Evolutionary conservation across 768 basidiomycete genomes (phyloP).

Genomic region (Psilocybe tampanensis): DNA sequence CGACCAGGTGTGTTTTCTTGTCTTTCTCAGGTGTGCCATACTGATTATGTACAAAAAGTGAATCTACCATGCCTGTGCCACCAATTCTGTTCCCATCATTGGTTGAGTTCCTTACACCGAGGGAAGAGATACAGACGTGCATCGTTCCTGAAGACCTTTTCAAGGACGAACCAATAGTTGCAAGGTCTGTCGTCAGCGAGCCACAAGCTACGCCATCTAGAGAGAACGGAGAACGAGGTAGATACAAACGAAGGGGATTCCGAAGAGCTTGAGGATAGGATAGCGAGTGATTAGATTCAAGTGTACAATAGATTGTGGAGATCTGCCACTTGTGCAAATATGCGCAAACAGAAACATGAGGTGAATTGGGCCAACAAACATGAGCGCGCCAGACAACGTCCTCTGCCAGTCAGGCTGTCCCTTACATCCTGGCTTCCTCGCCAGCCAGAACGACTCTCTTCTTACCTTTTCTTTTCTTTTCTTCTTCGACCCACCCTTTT

Average conservation of each 20-base stretch:
- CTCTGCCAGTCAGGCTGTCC: slow-evolving; percentile 19
- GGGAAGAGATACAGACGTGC: slow-evolving; percentile 32
- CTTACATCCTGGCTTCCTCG: slow-evolving; percentile 15
- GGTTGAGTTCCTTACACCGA: background rate
- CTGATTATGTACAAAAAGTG: background rate
- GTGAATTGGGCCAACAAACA: slow-evolving; percentile 31
- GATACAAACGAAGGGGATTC: too few species aligned
- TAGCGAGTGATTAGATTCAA: too few species aligned
- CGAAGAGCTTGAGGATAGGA: too few species aligned
- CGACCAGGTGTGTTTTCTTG: background rate
- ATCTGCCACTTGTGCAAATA: slow-evolving; percentile 35
- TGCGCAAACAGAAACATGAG: slow-evolving; percentile 40
- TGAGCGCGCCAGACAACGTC: slow-evolving; percentile 22
- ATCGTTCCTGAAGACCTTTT: slow-evolving; percentile 33
- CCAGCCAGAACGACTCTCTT: slow-evolving; percentile 12
- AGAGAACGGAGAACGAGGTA: too few species aligned
- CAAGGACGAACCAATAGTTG: slow-evolving; percentile 11
- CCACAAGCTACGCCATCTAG: too few species aligned
- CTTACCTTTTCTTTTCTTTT: slow-evolving; percentile 25
- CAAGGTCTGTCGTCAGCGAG: background rate
- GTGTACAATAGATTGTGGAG: background rate
- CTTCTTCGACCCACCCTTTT: slow-evolving; percentile 17
- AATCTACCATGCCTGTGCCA: background rate
- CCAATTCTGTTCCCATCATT: background rate
- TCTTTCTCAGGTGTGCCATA: background rate